Evolutionary conservation across 169 alveolate genomes (phyloP).

Genomic region (Blepharisma undulans): DNA sequence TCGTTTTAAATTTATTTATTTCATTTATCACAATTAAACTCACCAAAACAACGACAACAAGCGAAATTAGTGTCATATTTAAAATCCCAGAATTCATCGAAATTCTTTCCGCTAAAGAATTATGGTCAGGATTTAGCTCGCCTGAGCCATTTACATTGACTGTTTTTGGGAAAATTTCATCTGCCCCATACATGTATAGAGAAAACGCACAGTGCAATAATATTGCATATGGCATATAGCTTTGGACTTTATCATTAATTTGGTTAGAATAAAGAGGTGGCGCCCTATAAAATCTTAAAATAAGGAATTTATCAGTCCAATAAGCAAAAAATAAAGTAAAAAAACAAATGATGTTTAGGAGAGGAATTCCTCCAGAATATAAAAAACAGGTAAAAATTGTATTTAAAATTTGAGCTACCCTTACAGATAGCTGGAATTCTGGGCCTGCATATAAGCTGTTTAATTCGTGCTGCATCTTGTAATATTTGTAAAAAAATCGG

Average conservation of each 20-base stretch:
- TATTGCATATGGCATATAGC: slow-evolving; percentile 40
- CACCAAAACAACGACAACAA: not conserved
- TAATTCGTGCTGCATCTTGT: slow-evolving; percentile 44
- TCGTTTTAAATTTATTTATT: not conserved
- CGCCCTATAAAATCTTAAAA: slow-evolving; percentile 35
- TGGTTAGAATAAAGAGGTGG: slow-evolving; percentile 41
- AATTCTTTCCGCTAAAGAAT: not conserved
- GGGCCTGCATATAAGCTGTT: slow-evolving; percentile 42
- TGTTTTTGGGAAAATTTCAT: slow-evolving; percentile 40
- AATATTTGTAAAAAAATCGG: not conserved
- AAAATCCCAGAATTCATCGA: slow-evolving; percentile 16
- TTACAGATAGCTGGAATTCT: slow-evolving; percentile 46
- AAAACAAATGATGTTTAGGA: slow-evolving; percentile 35
- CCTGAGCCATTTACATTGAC: not conserved
- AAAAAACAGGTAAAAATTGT: slow-evolving; percentile 34
- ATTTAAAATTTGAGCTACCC: slow-evolving; percentile 33
- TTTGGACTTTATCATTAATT: slow-evolving; percentile 36
- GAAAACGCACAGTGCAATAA: slow-evolving; percentile 46
- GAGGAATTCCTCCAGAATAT: slow-evolving; percentile 58
- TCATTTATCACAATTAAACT: not conserved
- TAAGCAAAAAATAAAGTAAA: slow-evolving; percentile 32
- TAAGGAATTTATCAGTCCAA: slow-evolving; percentile 50
- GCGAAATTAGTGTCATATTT: not conserved
- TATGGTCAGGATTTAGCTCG: not conserved
- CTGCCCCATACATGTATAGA: slow-evolving; percentile 49